Conservation (phyloP, 176 grass and related monocot species). For the Elaeis guineensis region DNA sequence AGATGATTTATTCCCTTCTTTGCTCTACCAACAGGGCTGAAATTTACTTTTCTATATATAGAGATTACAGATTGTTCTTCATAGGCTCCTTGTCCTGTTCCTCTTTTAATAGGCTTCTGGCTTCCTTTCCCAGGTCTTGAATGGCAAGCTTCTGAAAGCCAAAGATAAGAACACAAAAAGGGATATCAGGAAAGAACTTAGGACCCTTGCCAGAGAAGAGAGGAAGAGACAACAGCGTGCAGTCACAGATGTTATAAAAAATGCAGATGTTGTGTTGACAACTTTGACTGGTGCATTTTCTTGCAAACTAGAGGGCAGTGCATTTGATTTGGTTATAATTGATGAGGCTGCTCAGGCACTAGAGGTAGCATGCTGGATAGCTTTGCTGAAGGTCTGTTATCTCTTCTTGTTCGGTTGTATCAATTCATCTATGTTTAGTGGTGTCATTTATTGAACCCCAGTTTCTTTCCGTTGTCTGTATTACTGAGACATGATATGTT, state of each 20-base stretch:
- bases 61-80: not conserved
- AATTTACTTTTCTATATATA: not conserved
- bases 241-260: conserved; percentile 88
- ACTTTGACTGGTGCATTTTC: conserved; percentile 95
- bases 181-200: conserved; percentile 91
- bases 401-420: conserved; percentile 19
- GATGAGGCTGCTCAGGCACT: conserved; percentile 99
- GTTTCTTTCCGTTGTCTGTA: too few species aligned
- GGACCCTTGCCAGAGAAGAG: conserved; percentile 82
- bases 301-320: conserved; percentile 54
- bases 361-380: conserved; percentile 92
- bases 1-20: not conserved
- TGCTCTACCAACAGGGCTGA: not conserved
- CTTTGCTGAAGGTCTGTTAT: conserved; percentile 71
- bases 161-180: conserved; percentile 86
- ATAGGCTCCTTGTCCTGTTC: conserved; percentile 5
- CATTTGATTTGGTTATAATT: conserved; percentile 94
- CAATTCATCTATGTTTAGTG: too few species aligned
- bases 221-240: conserved; percentile 85
- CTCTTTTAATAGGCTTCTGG: not conserved
- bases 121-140: conserved; percentile 38
- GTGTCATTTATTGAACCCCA: too few species aligned
- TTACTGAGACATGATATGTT: too few species aligned
- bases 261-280: conserved; percentile 74
- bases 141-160: conserved; percentile 82